These are phyloP conservation scores for Pyrus betulifolia DNA, from an alignment of 306 rosid genomes.

Conservation along the genomic window DNA sequence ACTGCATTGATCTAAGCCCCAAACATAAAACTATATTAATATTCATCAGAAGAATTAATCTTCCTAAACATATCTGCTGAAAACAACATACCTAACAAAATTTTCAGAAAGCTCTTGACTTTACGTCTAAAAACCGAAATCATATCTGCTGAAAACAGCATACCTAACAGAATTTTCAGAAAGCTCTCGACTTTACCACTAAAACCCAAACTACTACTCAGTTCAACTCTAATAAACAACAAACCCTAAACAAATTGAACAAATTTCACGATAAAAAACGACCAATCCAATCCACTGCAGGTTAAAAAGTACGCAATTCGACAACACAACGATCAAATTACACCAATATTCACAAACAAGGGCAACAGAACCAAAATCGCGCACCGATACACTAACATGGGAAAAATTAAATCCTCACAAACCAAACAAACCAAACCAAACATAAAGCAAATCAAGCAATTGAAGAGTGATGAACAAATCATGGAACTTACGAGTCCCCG, in stretches of 20 bases:
- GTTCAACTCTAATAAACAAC: constrained; percentile 18
- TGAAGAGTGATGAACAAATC: constrained; percentile 6
- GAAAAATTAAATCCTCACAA: not conserved
- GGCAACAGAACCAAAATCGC: not conserved
- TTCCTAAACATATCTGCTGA: not conserved
- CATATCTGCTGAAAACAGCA: not conserved
- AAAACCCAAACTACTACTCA: constrained; percentile 8
- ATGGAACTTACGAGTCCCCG: constrained; percentile 54
- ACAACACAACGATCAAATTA: constrained; percentile 7
- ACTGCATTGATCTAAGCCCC: not conserved
- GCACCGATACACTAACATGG: not conserved
- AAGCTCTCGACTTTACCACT: not conserved
- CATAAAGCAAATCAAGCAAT: constrained; percentile 10
- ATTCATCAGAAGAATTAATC: not conserved
- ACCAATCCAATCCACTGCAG: constrained; percentile 6
- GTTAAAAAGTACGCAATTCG: not conserved
- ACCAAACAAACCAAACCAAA: constrained; percentile 8
- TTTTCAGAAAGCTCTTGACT: constrained; percentile 1
- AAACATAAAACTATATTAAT: not conserved
- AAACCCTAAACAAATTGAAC: constrained; percentile 18
- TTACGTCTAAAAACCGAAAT: not conserved
- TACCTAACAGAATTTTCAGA: not conserved
- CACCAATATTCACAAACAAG: not conserved
- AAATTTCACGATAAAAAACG: not conserved
- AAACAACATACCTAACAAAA: not conserved